Percentiles rank a stretch among this genome's conserved stretches.
These are phyloP conservation scores for Paraurostyla sp. DNA, from an alignment of 73 alveolate species.

Conservation along the genomic window DNA sequence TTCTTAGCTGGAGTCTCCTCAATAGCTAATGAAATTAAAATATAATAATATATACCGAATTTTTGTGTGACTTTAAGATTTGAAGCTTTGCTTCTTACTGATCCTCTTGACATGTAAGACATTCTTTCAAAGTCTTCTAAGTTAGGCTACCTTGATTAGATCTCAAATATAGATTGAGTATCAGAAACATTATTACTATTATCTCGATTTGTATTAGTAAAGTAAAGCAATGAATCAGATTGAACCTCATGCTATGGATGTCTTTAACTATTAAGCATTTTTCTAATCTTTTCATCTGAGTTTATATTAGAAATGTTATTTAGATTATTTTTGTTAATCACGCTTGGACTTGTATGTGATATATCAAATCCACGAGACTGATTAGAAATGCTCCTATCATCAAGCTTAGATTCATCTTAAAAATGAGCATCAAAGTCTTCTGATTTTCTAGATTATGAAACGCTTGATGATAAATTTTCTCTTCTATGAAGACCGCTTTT, in stretches of 20 bases:
- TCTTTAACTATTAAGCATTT: background rate
- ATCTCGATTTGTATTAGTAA: background rate
- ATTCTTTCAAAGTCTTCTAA: background rate
- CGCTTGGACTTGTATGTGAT: too few relatives aligned
- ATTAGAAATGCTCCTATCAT: background rate
- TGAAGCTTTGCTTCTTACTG: background rate
- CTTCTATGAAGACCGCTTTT: too few relatives aligned
- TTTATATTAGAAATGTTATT: background rate
- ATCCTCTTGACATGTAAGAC: constrained; percentile 13
- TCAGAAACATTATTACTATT: background rate
- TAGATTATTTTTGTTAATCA: background rate
- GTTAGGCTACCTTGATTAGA: constrained; percentile 1
- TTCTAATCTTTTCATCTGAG: background rate
- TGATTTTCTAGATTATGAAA: background rate
- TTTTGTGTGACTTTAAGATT: background rate
- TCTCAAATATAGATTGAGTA: background rate
- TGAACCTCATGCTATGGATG: background rate
- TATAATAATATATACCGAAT: background rate
- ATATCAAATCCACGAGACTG: too few relatives aligned
- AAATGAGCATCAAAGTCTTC: background rate
- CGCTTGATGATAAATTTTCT: too few relatives aligned
- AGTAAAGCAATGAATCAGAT: too few relatives aligned
- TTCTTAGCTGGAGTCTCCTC: background rate
- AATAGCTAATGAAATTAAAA: background rate
- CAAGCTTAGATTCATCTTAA: background rate